Conservation (phyloP, 352 stramenopile species). For the Phytopythium boreale region DNA sequence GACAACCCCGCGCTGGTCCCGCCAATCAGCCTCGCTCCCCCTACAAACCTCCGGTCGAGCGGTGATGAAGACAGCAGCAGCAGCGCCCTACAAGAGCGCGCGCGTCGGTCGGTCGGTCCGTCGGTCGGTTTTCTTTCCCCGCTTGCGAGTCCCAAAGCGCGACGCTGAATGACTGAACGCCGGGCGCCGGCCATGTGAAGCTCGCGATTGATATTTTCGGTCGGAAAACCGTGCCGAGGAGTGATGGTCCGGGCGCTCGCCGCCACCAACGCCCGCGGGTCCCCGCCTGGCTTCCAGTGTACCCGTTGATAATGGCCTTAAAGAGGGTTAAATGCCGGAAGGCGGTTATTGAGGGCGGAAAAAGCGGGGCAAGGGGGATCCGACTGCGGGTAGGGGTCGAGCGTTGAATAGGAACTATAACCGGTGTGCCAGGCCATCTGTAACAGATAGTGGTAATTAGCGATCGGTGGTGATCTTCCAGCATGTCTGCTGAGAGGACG, state of each 20-base stretch:
- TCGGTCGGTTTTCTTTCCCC: not conserved
- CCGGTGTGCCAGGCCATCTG: no score
- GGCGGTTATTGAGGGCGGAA: not conserved
- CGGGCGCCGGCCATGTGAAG: not conserved
- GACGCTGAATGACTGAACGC: constrained; percentile 1
- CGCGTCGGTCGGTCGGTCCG: not conserved
- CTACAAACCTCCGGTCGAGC: not conserved
- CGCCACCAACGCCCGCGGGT: not conserved
- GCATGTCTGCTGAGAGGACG: no score
- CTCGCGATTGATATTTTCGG: not conserved
- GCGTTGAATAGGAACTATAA: no score
- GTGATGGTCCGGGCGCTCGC: constrained; percentile 1
- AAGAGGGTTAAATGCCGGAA: not conserved
- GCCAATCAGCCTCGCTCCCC: not conserved
- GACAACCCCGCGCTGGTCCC: constrained; percentile 1
- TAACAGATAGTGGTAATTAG: no score
- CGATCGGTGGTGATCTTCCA: no score
- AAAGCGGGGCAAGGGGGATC: not conserved
- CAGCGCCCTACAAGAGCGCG: no score
- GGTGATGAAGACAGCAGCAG: not conserved
- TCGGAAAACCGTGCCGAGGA: not conserved
- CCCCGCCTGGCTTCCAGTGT: not conserved
- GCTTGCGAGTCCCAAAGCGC: constrained; percentile 2
- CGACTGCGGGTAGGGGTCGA: no score
- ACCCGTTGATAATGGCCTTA: not conserved